Evolutionary conservation across 768 basidiomycete genomes (phyloP), one percentile per base, ranked within the genome.

Genomic region (Boletus coccyginus): DNA sequence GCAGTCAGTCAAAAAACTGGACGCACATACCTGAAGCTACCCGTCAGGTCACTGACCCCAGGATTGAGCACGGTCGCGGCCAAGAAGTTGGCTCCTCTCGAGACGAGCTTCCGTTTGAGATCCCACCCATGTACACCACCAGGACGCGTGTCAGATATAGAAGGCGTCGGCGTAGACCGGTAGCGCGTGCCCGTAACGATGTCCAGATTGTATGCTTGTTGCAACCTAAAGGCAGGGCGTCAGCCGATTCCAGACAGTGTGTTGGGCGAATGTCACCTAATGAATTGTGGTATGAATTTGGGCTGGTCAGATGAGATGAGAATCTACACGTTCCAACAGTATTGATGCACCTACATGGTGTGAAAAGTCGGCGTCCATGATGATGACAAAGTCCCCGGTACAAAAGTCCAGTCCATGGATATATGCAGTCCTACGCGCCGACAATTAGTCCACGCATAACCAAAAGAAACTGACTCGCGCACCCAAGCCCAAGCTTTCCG

Each of bases 291-390:
- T 54, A 96, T 94, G 70, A 94, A 96, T 74, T 95, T 96, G 40
- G 94, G 94, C 94, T 94, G 52, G 31, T 16, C n/a, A 10, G 36
- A 27, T 24, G 33, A 42, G 27, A 50, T 66, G 38, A 60, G 50
- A 47, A 52, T 31, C 43, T 24, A 32, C 46, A 29, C 27, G 44
- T 41, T 2, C 14, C 33, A 11, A 32, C n/a, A 3, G 3, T 5
- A 31, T 17, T 1, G 31, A 49, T 47, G n/a, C 19, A 74, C 88
- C 44, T 74, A 93, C 93, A 62, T 96, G 94, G 66, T 96, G 94
- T 7, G 92, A 94, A 73, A 96, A 94, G 74, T 96, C 94, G 49
- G 94, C 94, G 64, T 96, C 94, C 94, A 96, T 96, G 69, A 96
- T 95, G 67, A 95, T 91, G 21, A 94, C 92, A 74, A 94, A 96